These are phyloP conservation scores for Paramecium primaurelia DNA, from an alignment of 73 alveolate genomes.

Conservation along the genomic window DNA sequence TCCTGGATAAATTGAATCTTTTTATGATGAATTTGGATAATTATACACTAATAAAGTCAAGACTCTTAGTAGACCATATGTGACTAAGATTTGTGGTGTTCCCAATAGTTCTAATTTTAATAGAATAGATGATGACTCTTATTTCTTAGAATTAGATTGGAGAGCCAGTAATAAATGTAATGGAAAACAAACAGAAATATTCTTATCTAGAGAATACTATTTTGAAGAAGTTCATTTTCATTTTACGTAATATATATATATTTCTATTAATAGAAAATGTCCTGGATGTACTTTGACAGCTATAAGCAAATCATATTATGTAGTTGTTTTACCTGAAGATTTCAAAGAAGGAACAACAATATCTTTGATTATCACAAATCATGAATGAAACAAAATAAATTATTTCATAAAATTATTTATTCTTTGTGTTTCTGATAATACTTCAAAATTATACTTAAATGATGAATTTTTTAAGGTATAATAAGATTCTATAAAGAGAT, in stretches of 20 bases:
- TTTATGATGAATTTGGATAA: slow-evolving; percentile 72
- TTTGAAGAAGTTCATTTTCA: neutral
- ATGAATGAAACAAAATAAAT: neutral
- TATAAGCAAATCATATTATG: neutral
- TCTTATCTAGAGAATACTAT: slow-evolving; percentile 13
- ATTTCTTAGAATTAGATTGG: slow-evolving; percentile 3
- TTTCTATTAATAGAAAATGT: neutral
- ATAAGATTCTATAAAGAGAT: neutral
- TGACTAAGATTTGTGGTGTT: slow-evolving; percentile 68
- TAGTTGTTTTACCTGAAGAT: neutral
- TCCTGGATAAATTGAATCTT: slow-evolving; percentile 72
- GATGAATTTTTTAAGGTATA: neutral
- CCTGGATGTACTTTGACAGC: neutral
- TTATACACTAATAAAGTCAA: slow-evolving; percentile 68
- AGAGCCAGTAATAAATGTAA: slow-evolving; percentile 3
- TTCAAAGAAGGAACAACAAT: neutral
- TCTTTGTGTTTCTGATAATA: neutral
- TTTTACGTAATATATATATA: neutral
- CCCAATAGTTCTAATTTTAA: slow-evolving; percentile 44
- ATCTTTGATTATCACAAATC: neutral
- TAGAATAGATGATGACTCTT: neutral
- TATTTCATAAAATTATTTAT: neutral
- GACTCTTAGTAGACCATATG: slow-evolving; percentile 70
- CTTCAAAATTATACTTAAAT: neutral
- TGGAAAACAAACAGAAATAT: slow-evolving; percentile 10